Conservation (phyloP, 805 yeast species). For the Lipomyces sp. region DNA sequence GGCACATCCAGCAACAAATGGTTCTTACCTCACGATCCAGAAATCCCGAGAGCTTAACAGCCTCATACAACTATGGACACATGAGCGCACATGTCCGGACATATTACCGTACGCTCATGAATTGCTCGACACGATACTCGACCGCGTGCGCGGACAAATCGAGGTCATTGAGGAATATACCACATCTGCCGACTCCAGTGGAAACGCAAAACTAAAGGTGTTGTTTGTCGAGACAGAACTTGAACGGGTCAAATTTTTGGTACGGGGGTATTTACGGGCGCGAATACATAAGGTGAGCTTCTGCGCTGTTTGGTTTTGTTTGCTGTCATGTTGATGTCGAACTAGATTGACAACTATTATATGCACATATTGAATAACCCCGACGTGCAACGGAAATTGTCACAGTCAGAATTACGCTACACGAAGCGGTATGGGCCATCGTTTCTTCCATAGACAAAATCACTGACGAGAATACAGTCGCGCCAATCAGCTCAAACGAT, state of each 20-base stretch:
- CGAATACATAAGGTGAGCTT: conserved; percentile 53
- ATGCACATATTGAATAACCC: conserved; percentile 59
- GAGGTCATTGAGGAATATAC: conserved; percentile 79
- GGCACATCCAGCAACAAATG: not conserved
- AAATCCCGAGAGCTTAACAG: conserved; percentile 45
- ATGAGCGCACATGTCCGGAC: conserved; percentile 87
- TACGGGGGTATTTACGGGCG: conserved; percentile 80
- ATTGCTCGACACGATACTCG: conserved; percentile 62
- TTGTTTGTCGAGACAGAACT: conserved; percentile 90
- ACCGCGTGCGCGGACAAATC: conserved; percentile 61
- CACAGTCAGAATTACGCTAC: conserved; percentile 65
- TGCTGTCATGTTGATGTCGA: not conserved
- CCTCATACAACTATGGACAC: conserved; percentile 71
- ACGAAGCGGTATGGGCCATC: conserved; percentile 52
- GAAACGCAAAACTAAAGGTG: conserved; percentile 72
- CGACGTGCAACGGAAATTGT: conserved; percentile 51
- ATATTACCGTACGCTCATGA: conserved; percentile 72
- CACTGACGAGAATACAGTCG: conserved; percentile 11
- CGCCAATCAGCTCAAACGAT: conserved; percentile 48
- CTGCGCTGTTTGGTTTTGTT: not conserved
- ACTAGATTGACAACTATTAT: conserved; percentile 69
- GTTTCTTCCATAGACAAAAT: conserved; percentile 10
- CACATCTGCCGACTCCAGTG: conserved; percentile 61
- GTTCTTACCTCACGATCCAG: not conserved
- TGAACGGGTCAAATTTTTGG: conserved; percentile 79